Percentiles rank a stretch among this genome's conserved stretches.
phyloP scores from a whole-genome alignment of 805 yeast genomes.

The Metschnikowia baotianmanensis region DNA sequence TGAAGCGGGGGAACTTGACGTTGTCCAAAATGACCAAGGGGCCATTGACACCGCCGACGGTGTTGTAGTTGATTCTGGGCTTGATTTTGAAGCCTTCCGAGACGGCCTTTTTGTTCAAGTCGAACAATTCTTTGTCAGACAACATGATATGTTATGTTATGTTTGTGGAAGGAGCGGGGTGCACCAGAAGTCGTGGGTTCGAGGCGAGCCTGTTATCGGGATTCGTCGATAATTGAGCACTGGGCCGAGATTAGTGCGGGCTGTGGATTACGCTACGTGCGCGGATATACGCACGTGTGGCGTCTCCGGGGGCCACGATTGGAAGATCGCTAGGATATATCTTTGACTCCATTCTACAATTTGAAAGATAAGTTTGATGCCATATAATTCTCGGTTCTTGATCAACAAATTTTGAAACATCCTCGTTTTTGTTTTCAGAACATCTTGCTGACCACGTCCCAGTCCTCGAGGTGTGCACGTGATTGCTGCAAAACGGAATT shows the following conservation, averaged over 20 bases:
- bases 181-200: conserved; percentile 1
- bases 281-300: conserved; percentile 8
- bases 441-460: conserved; percentile 37
- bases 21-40: conserved; percentile 77
- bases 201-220: conserved; percentile 13
- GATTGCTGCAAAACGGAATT: conserved; percentile 24
- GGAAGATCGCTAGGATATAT: too few relatives aligned
- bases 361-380: too few relatives aligned
- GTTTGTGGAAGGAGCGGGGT: background rate
- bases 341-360: too few relatives aligned
- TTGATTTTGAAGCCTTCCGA: conserved; percentile 87
- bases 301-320: too few relatives aligned
- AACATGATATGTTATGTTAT: conserved; percentile 24
- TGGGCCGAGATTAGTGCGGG: conserved; percentile 12
- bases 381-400: too few relatives aligned
- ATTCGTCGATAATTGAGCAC: conserved; percentile 19
- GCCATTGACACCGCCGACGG: conserved; percentile 98
- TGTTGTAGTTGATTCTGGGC: conserved; percentile 90
- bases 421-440: conserved; percentile 5
- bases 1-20: conserved; percentile 63
- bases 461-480: conserved; percentile 29
- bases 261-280: conserved; percentile 10
- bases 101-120: conserved; percentile 87
- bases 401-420: background rate
- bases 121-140: conserved; percentile 49